Conservation (phyloP, 768 basidiomycete species). For the Mycena vulgaris region DNA sequence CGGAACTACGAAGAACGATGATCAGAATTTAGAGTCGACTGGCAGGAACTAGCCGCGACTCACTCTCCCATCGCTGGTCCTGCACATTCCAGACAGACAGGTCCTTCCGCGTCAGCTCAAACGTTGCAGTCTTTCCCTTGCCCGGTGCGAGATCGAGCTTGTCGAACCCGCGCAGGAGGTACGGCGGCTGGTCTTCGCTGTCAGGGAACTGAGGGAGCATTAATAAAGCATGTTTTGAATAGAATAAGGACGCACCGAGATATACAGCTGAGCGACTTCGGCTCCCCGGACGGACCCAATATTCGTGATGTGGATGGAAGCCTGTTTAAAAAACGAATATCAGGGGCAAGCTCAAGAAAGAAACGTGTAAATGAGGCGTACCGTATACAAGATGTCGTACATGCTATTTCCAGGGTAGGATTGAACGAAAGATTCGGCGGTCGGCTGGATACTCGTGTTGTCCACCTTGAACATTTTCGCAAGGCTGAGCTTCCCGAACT, state of each 20-base stretch:
- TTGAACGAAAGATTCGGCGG: conserved; percentile 17
- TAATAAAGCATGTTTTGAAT: neutral
- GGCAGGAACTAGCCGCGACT: neutral
- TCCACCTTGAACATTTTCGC: conserved; percentile 18
- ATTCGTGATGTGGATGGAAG: conserved; percentile 18
- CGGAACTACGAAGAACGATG: neutral
- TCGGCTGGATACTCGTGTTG: conserved; percentile 23
- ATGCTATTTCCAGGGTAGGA: conserved; percentile 11
- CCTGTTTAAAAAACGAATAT: conserved; percentile 5
- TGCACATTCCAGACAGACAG: conserved; percentile 21
- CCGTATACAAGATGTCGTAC: conserved; percentile 29
- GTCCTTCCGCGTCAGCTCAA: conserved; percentile 29
- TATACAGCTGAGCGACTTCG: conserved; percentile 26
- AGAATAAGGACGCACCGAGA: conserved; percentile 2
- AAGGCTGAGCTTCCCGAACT: conserved; percentile 20
- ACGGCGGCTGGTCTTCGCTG: conserved; percentile 19
- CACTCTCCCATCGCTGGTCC: conserved; percentile 23
- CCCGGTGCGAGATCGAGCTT: conserved; percentile 27
- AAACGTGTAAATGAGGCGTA: neutral
- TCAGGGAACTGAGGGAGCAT: conserved; percentile 13
- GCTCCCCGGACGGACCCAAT: conserved; percentile 16
- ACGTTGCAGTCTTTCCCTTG: conserved; percentile 3
- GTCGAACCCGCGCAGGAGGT: conserved; percentile 27
- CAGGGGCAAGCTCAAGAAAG: too few species aligned
- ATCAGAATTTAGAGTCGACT: neutral